Evolutionary conservation across 2,329 filamentous ascomycete species (phyloP).

Genomic region (Cladosporium sp.): DNA sequence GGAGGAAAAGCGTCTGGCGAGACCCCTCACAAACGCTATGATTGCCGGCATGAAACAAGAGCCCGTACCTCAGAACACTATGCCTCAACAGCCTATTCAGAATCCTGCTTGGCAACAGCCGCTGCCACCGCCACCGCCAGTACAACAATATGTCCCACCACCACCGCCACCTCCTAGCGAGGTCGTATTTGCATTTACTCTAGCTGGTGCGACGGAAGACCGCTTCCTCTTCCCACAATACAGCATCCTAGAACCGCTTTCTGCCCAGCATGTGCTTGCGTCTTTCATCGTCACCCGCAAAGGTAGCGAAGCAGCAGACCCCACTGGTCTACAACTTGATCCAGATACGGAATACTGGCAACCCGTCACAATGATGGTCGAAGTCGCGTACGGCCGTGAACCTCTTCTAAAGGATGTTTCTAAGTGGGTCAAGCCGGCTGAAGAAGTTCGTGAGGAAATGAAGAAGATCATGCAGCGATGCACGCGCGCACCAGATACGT

Average conservation of each 20-base stretch:
- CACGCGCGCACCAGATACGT: slow-evolving; percentile 51
- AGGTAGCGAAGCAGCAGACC: slow-evolving; percentile 53
- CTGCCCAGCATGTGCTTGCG: slow-evolving; percentile 54
- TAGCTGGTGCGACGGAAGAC: slow-evolving; percentile 59
- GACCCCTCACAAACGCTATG: background rate
- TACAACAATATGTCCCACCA: slow-evolving; percentile 56
- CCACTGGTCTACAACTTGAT: slow-evolving; percentile 27
- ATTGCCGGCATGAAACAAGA: slow-evolving; percentile 2
- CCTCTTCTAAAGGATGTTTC: slow-evolving; percentile 52
- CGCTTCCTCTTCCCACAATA: slow-evolving; percentile 75
- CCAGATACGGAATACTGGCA: slow-evolving; percentile 67
- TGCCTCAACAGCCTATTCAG: slow-evolving; percentile 22
- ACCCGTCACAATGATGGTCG: slow-evolving; percentile 59
- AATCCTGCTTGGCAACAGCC: slow-evolving; percentile 15
- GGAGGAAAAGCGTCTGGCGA: background rate
- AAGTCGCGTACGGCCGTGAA: slow-evolving; percentile 50
- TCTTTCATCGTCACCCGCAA: slow-evolving; percentile 75
- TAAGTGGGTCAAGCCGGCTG: slow-evolving; percentile 52
- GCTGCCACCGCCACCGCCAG: slow-evolving; percentile 22
- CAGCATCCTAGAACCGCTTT: slow-evolving; percentile 67
- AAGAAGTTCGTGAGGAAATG: slow-evolving; percentile 53
- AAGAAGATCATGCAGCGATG: slow-evolving; percentile 55
- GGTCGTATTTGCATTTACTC: slow-evolving; percentile 63
- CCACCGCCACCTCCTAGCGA: slow-evolving; percentile 10
- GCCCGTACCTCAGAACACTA: slow-evolving; percentile 10